These are phyloP conservation scores for Lathyrus tuberosus DNA, from an alignment of 306 rosid genomes.

Conservation along the genomic window DNA sequence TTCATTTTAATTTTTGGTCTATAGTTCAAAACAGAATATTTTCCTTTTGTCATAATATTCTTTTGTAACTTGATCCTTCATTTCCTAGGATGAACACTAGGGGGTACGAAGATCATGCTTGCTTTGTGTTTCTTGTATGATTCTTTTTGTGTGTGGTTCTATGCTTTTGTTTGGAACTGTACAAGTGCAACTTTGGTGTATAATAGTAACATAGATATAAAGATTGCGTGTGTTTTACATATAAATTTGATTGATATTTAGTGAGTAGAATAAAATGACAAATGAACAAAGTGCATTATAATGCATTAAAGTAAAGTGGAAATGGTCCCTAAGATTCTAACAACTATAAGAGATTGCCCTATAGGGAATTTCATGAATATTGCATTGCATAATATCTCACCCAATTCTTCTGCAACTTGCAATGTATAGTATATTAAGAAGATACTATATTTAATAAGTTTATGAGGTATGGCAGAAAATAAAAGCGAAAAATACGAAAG, in stretches of 20 bases:
- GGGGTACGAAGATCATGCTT: constrained; percentile 44
- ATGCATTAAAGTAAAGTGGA: not conserved
- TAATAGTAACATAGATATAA: constrained; percentile 30
- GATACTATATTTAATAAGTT: not conserved
- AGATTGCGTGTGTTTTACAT: constrained; percentile 28
- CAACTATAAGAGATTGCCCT: constrained; percentile 4
- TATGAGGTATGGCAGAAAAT: not conserved
- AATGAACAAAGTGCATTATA: not conserved
- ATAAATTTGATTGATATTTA: not conserved
- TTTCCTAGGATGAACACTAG: constrained; percentile 47
- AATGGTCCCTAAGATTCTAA: constrained; percentile 15
- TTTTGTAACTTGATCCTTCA: constrained; percentile 56
- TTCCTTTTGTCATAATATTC: constrained; percentile 60
- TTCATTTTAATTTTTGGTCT: constrained; percentile 43
- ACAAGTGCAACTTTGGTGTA: constrained; percentile 38
- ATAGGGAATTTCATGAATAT: constrained; percentile 16
- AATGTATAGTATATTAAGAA: not conserved
- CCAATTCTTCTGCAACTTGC: constrained; percentile 28
- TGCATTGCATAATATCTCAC: constrained; percentile 32
- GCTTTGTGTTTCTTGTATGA: constrained; percentile 41
- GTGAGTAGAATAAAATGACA: constrained; percentile 3
- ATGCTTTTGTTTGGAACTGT: constrained; percentile 44
- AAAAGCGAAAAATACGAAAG: too few species aligned
- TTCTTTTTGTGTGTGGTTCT: constrained; percentile 47
- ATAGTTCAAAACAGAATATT: constrained; percentile 38